Base-by-base conservation (phyloP, 1,139 yeast genomes). In the Suhomyces maxii region DNA sequence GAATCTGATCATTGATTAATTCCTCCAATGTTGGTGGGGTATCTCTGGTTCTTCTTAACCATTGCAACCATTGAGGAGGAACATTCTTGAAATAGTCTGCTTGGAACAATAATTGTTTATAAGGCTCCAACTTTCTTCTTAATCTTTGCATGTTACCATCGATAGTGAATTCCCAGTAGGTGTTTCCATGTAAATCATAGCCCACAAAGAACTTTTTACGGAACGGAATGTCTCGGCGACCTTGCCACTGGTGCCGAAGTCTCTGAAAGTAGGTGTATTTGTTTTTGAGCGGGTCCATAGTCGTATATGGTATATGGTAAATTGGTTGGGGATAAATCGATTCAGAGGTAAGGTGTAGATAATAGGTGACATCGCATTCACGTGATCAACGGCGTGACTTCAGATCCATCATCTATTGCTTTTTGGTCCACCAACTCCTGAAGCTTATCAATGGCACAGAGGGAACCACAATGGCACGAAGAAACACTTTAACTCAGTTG, bases 61-160 rank as follows among this genome's bases (percentile, higher is more conserved):
- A 88, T 60, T 85, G 91, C 37, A 80, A 68, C 95, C 96, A 88
- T 58, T 83, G 91, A 1, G 93, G 84, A 12, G 84, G 84, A 0
- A 79, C 69, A 4, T 76, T 72, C 8, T 62, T 57, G 53, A 73
- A 78, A 53, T 80, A 80, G 53, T 80, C 84, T 7, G 71, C 77
- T 46, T 79, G 67, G 59, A 74, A 76, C 6, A 69, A 54, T 44
- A 69, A 65, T 37, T 65, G 64, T 45, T 65, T 59, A 46, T 61
- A 64, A 1, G 84, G 85, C 49, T 77, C 78, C 53, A 77, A 65
- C 50, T 79, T 77, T 37, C 85, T 57, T 44, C 85, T 64, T 42
- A 80, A 68, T 47, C 79, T 58, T 39, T 65, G 73, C 66, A 64
- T 55, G 53, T 69, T 71, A 6, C 78, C 83, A 51, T 80, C 83